These are phyloP conservation scores for Alternaria arborescens DNA, from an alignment of 2,329 filamentous ascomycete genomes.

Conservation along the genomic window DNA sequence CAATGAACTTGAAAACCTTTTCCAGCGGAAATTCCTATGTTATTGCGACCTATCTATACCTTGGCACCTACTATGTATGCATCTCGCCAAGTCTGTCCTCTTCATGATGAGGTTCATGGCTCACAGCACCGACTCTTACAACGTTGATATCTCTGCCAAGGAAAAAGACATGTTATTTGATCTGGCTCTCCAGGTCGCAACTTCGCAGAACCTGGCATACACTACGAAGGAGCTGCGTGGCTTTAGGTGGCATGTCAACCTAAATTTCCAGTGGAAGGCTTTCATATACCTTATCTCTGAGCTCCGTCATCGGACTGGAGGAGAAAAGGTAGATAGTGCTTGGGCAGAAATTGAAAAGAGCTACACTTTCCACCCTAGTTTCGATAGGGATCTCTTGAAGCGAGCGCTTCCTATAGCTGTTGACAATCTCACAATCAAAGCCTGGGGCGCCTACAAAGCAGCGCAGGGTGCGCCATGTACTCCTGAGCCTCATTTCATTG, in stretches of 20 bases:
- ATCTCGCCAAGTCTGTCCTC: constrained; percentile 56
- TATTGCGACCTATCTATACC: constrained; percentile 49
- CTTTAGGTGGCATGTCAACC: constrained; percentile 58
- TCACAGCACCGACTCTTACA: constrained; percentile 55
- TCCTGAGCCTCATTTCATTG: constrained; percentile 35
- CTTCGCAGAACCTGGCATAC: constrained; percentile 53
- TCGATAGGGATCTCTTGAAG: constrained; percentile 46
- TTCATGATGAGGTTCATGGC: constrained; percentile 55
- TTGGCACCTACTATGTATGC: constrained; percentile 56
- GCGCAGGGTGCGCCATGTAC: constrained; percentile 15
- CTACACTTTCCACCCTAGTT: constrained; percentile 55
- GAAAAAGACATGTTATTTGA: constrained; percentile 54
- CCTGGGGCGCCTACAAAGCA: constrained; percentile 51
- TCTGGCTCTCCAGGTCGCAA: constrained; percentile 52
- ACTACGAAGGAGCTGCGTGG: constrained; percentile 50
- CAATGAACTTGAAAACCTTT: constrained; percentile 52
- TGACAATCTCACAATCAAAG: constrained; percentile 54
- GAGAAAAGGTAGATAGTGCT: constrained; percentile 43
- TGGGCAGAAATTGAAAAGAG: constrained; percentile 58
- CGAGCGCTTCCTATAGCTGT: constrained; percentile 55
- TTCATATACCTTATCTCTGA: constrained; percentile 59
- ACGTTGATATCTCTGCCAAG: constrained; percentile 40
- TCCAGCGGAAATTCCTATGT: constrained; percentile 52
- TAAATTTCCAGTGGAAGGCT: constrained; percentile 62
- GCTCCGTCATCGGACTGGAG: constrained; percentile 36